Conservation (phyloP, 352 stramenopile species). For the Phytophthora hibernalis region DNA sequence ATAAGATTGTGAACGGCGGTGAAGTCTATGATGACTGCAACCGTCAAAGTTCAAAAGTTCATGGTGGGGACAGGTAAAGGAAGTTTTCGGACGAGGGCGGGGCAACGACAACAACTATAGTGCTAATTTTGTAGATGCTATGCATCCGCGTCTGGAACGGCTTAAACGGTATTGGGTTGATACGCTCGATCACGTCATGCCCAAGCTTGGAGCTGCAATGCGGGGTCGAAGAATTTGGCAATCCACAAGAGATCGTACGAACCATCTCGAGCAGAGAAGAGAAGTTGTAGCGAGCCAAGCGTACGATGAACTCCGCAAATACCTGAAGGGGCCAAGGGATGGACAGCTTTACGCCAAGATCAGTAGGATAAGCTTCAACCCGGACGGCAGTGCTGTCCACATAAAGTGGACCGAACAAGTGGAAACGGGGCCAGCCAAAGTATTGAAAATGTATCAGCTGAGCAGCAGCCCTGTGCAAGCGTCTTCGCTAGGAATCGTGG, state of each 20-base stretch:
- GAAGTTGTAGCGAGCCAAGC: not conserved
- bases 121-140: slow-evolving; percentile 1
- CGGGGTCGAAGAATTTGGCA: not conserved
- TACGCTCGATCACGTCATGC: not conserved
- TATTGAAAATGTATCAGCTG: slow-evolving; percentile 15
- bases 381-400: slow-evolving; percentile 2
- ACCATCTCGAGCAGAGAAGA: not conserved
- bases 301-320: not conserved
- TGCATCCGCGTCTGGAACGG: not conserved
- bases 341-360: slow-evolving; percentile 4
- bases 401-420: slow-evolving; percentile 23
- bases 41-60: not conserved
- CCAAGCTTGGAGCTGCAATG: not conserved
- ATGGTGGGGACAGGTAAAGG: not conserved
- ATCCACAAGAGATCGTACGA: not conserved
- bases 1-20: slow-evolving; percentile 1
- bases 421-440: slow-evolving; percentile 25
- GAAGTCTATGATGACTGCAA: not conserved
- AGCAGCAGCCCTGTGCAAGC: not conserved
- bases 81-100: not conserved
- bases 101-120: not conserved
- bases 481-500: slow-evolving; percentile 10
- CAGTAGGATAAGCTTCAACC: not conserved
- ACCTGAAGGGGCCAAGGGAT: not conserved
- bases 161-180: not conserved